Evolutionary conservation across 108 stramenopile species (phyloP).

Genomic region (Fragilariopsis cylindrus): DNA sequence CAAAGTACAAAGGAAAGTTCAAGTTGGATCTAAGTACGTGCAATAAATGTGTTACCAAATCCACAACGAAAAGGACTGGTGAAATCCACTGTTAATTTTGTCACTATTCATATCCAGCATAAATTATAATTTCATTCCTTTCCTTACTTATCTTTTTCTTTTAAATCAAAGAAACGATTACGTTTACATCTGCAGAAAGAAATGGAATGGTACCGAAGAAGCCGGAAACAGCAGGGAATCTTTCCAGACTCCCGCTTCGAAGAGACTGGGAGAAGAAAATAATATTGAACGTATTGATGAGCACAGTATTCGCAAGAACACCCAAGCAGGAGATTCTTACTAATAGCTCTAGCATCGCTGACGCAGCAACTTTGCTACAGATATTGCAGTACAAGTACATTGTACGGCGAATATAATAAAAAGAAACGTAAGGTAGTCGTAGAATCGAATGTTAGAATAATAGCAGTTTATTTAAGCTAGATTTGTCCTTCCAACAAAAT

Average conservation of each 20-base stretch:
- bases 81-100: neutral
- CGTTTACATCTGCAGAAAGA: slow-evolving; percentile 37
- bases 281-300: neutral
- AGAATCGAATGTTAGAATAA: too few relatives aligned
- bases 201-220: neutral
- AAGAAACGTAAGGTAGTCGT: too few relatives aligned
- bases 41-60: neutral
- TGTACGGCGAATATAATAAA: too few relatives aligned
- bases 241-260: neutral
- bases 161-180: slow-evolving; percentile 14
- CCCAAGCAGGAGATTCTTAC: neutral
- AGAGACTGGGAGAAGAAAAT: neutral
- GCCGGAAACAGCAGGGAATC: neutral
- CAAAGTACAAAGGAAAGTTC: slow-evolving; percentile 7
- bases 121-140: too few relatives aligned
- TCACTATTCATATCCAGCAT: neutral
- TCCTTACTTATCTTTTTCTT: neutral
- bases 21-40: neutral
- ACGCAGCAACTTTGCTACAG: too few relatives aligned
- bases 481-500: too few relatives aligned
- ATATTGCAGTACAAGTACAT: too few relatives aligned
- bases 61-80: neutral
- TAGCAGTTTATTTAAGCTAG: too few relatives aligned
- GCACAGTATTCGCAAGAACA: neutral
- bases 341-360: neutral